These are phyloP conservation scores for Phoma sp. DNA, from an alignment of 2,329 filamentous ascomycete genomes.

Conservation along the genomic window DNA sequence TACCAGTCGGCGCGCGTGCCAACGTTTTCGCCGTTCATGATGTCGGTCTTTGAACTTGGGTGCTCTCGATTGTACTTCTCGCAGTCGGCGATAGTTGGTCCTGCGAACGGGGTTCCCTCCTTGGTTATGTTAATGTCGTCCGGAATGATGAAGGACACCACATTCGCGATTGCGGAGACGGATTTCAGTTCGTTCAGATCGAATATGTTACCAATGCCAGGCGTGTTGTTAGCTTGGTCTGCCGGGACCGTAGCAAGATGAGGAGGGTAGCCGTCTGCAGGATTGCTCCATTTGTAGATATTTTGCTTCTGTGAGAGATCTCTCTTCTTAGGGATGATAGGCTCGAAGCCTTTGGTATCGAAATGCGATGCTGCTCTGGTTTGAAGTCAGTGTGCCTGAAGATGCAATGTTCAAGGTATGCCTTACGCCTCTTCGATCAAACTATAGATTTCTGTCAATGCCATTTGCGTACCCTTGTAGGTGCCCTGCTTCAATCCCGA, in stretches of 20 bases:
- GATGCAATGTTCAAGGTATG: no score
- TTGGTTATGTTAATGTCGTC: neutral
- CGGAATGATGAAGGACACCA: conserved; percentile 9
- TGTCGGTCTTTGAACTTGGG: conserved; percentile 12
- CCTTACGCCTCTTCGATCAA: conserved; percentile 14
- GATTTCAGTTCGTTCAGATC: neutral
- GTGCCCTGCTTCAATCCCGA: conserved; percentile 7
- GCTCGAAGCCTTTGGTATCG: conserved; percentile 12
- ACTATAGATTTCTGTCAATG: conserved; percentile 14
- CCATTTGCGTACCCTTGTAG: conserved; percentile 10
- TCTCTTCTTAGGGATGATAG: conserved; percentile 13
- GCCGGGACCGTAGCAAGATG: conserved; percentile 5
- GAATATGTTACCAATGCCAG: conserved; percentile 8
- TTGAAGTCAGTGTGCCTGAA: neutral
- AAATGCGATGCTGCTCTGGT: conserved; percentile 9
- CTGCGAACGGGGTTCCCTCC: conserved; percentile 13
- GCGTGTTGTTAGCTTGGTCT: neutral
- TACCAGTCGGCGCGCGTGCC: conserved; percentile 14
- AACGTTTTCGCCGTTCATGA: conserved; percentile 17
- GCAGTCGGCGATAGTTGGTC: conserved; percentile 14
- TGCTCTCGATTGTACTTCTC: conserved; percentile 15
- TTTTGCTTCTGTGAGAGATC: conserved; percentile 7
- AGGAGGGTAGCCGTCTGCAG: conserved; percentile 3
- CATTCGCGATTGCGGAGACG: neutral
- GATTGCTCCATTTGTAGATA: conserved; percentile 7